phyloP scores from a whole-genome alignment of 768 basidiomycete species.

The Ephemerocybe angulata region DNA sequence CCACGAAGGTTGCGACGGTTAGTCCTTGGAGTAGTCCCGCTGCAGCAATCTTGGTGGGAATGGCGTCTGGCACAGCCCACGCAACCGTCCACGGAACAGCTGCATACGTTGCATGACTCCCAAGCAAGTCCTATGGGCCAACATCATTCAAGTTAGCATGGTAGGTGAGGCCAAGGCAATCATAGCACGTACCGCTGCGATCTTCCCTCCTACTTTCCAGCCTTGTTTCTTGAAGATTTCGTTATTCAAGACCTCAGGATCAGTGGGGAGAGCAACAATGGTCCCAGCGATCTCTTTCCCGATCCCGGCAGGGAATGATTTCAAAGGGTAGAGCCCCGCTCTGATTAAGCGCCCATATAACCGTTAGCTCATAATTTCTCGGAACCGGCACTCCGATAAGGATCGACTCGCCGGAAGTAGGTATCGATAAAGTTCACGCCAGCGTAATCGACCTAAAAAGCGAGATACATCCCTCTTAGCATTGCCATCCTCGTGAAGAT shows the following conservation, averaged over 20 bases:
- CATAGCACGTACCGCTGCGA: constrained; percentile 56
- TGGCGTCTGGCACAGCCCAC: constrained; percentile 58
- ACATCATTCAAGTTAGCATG: not conserved
- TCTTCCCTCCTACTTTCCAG: constrained; percentile 66
- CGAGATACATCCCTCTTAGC: not conserved
- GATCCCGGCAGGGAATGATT: constrained; percentile 59
- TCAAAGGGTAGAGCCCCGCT: constrained; percentile 59
- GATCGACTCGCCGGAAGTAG: constrained; percentile 59
- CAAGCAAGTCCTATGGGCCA: constrained; percentile 37
- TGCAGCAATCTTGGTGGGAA: constrained; percentile 62
- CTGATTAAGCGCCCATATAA: constrained; percentile 25
- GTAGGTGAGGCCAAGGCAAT: not conserved
- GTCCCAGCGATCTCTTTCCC: constrained; percentile 80
- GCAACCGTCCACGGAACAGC: constrained; percentile 60
- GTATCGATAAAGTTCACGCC: constrained; percentile 89
- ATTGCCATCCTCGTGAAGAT: not conserved
- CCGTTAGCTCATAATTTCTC: not conserved
- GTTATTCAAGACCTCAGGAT: constrained; percentile 54
- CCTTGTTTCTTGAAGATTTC: constrained; percentile 60
- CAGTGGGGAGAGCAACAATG: constrained; percentile 71
- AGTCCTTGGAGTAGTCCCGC: constrained; percentile 71
- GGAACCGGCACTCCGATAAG: too few species aligned
- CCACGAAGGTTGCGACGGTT: constrained; percentile 73
- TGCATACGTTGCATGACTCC: constrained; percentile 69
- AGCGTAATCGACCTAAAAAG: constrained; percentile 57